Evolutionary conservation across 2,329 filamentous ascomycete genomes (phyloP), one percentile per base, ranked within the genome.

Genomic region (Arachnomyces sp.): DNA sequence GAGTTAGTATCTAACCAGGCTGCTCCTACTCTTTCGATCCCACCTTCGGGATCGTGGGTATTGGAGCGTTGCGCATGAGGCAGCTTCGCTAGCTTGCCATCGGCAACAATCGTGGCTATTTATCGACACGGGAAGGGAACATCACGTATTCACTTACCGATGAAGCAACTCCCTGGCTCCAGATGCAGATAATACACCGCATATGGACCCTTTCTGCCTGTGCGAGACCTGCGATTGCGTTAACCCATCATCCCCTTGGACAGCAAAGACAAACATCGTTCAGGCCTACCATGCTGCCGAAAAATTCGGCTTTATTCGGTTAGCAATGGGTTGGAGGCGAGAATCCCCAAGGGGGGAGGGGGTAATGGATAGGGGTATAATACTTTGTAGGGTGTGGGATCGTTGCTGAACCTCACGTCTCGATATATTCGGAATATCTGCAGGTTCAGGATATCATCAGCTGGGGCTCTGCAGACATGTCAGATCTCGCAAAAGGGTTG

Each of bases 381-480:
- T 65, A 84, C 84, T 73, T 93, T 94, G 69, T 94, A 94, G 0
- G 89, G 88, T 2, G 86, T 92, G 14, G 77, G 83, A 54, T 94
- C 81, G 50, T 85, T 83, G 54, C 75, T 84, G 64, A 94, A 94
- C 40, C 88, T 78, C 32, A 92, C 74, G 53, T 94, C 88, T 51
- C 88, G 74, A 62, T 94, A 87, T 43, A 94, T 92, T 45, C 88
- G 81, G 59, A 90, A 94, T 35, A 87, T 70, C 74, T 79, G 47
- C 20, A 36, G 9, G 34, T n/a, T 15, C 17, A 36, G 35, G 31
- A 30, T 36, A 9, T 31, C 38, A 41, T 55, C 14, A 45, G 33
- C 13, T 30, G n/a, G n/a, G n/a, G n/a, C 17, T 34, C 36, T 33
- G 25, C 11, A 13, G 13, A 29, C 11, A 36, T 17, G 36, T 30